Base-by-base conservation (phyloP, 1,139 yeast genomes). In the Hemisphaericaspora subhashii region DNA sequence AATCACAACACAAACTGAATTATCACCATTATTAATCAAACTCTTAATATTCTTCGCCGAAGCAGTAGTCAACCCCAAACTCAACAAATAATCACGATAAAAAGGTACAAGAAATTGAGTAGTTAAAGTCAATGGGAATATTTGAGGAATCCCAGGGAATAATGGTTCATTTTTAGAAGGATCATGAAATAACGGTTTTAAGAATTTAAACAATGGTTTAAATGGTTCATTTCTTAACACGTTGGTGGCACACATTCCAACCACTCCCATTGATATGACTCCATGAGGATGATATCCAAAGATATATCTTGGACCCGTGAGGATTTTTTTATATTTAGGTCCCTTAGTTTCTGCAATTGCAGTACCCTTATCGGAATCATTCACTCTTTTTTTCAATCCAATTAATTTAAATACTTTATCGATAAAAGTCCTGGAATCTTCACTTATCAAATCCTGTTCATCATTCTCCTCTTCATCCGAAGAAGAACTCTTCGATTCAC, bases 221-320 rank as follows among this genome's bases (percentile, higher is more conserved):
- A 56, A 72, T 0, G 77, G 76, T 49, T 71, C 76, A 47, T 72
- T 72, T 28, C 75, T 50, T 23, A 72, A 47, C 10, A 90, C 94
- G 49, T 90, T 90, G 8, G 95, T 86, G 0, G 84, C 92, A 53
- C 92, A 72, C 0, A 83, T 83, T 4, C 96, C 96, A 60, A 92
- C 81, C 0, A 85, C 94, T 1, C 98, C 97, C 77, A 90, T 75
- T 0, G 96, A 88, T 20, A 90, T 89, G 9, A 92, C 90, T 0
- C 99, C 98, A 58, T 92, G 98, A 0, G 99, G 98, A 60, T 90
- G 98, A 56, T 88, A 86, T 0, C 97, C 96, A 62, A 92, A 90
- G 1, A 92, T 80, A 58, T 92, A 92, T 33, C 85, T 71, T 1
- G 94, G 89, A 0, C 92, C 94, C 1, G 79, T 68, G n/a, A 67